Evolutionary conservation across 2,329 filamentous ascomycete species (phyloP).

Genomic region (Purpureocillium lavendulum): DNA sequence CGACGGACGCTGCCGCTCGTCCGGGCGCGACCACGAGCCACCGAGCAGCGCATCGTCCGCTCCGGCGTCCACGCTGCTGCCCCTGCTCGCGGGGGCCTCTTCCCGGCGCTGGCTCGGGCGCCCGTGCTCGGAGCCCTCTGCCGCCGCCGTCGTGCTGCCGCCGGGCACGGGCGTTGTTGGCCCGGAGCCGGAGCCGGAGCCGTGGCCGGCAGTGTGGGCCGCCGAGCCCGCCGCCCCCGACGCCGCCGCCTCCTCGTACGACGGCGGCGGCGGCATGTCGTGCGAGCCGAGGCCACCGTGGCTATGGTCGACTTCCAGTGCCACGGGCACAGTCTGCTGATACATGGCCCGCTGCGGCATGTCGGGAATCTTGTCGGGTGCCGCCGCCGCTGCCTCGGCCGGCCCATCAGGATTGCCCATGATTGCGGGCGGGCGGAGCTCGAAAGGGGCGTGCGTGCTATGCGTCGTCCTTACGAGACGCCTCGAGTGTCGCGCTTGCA

Average conservation of each 20-base stretch:
- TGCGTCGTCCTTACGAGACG: no score
- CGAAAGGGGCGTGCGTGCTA: no score
- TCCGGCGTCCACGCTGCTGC: not conserved
- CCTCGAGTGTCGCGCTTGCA: no score
- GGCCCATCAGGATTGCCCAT: not conserved
- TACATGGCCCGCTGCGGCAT: not conserved
- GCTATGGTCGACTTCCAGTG: not conserved
- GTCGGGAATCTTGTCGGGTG: not conserved
- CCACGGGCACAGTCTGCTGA: conserved; percentile 1
- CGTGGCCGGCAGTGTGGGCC: no score
- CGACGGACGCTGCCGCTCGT: no score
- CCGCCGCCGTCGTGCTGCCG: not conserved
- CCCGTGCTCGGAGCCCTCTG: no score
- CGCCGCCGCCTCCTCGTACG: conserved; percentile 2
- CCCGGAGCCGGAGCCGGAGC: no score
- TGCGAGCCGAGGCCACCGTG: not conserved
- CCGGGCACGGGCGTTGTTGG: not conserved
- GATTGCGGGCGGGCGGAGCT: no score
- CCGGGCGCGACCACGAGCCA: no score
- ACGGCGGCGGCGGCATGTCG: conserved; percentile 1
- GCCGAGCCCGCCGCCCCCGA: not conserved
- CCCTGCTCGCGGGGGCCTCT: not conserved
- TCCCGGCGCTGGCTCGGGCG: no score
- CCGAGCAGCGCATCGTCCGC: not conserved
- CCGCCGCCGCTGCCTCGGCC: not conserved